These are phyloP conservation scores for Hamamelis virginiana DNA, from an alignment of 164 flowering plant species.

Conservation along the genomic window DNA sequence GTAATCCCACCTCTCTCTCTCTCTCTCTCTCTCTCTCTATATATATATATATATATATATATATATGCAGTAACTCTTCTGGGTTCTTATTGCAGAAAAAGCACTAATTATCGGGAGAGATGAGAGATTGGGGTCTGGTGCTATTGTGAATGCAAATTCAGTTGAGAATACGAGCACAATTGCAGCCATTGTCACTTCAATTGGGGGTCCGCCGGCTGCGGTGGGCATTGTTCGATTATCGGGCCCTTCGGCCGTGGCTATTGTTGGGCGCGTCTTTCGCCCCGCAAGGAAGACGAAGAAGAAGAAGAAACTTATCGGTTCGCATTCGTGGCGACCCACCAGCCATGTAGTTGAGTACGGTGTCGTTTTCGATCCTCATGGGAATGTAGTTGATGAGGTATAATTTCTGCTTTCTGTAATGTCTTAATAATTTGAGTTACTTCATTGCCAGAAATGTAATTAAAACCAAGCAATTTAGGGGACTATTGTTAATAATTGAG, in stretches of 20 bases:
- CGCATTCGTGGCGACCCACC: slow-evolving; percentile 58
- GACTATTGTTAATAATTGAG: too few relatives aligned
- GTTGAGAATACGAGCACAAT: slow-evolving; percentile 49
- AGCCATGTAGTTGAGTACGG: slow-evolving; percentile 94
- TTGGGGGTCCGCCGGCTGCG: slow-evolving; percentile 82
- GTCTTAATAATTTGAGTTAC: too few relatives aligned
- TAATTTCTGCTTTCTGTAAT: neutral
- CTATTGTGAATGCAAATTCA: neutral
- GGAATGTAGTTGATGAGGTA: slow-evolving; percentile 85
- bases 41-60: too few relatives aligned
- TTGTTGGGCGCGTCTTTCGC: slow-evolving; percentile 59
- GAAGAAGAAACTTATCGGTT: slow-evolving; percentile 23
- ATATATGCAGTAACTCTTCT: too few relatives aligned
- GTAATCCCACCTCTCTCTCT: slow-evolving; percentile 6
- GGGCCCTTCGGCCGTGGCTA: slow-evolving; percentile 70
- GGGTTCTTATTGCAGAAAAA: neutral
- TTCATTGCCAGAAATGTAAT: too few relatives aligned
- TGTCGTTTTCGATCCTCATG: slow-evolving; percentile 59
- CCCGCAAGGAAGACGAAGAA: slow-evolving; percentile 38
- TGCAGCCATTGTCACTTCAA: slow-evolving; percentile 89
- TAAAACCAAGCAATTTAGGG: too few relatives aligned
- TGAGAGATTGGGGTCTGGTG: slow-evolving; percentile 34
- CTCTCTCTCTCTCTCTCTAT: slow-evolving; percentile 3
- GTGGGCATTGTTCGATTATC: slow-evolving; percentile 91
- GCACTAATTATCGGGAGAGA: slow-evolving; percentile 35